A percentile compares a stretch with the other conserved stretches of the same genome.
Evolutionary conservation across 768 basidiomycete genomes (phyloP).

Genomic region (Mrakia gelida): DNA sequence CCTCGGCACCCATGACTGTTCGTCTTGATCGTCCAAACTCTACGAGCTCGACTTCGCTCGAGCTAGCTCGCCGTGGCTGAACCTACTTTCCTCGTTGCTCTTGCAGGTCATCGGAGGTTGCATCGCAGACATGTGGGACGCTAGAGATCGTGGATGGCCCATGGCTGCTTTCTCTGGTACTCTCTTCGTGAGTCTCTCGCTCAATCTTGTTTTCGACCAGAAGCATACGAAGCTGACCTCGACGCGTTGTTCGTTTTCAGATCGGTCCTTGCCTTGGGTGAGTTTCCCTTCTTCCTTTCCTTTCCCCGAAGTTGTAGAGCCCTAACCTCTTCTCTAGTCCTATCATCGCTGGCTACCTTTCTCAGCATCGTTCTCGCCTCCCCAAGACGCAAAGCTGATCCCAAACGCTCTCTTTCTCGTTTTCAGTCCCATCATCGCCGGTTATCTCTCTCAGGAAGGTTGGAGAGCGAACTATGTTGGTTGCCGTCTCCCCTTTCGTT

Average conservation of each 20-base stretch:
- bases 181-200: conserved; percentile 34
- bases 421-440: conserved; percentile 17
- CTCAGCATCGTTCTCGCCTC: too few relatives aligned
- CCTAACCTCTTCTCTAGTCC: too few relatives aligned
- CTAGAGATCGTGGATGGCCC: conserved; percentile 39
- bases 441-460: conserved; percentile 9
- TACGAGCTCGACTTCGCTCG: conserved; percentile 17
- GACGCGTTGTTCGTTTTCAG: not conserved
- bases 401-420: too few relatives aligned
- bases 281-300: too few relatives aligned
- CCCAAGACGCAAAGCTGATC: too few relatives aligned
- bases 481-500: too few relatives aligned
- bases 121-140: conserved; percentile 37
- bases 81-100: conserved; percentile 38
- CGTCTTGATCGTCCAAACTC: conserved; percentile 32
- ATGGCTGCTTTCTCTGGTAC: conserved; percentile 41
- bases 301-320: too few relatives aligned
- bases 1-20: conserved; percentile 39
- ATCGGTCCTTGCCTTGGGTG: not conserved
- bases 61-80: conserved; percentile 35
- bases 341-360: too few relatives aligned
- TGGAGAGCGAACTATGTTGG: conserved; percentile 17
- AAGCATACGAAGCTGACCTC: too few relatives aligned
- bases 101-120: conserved; percentile 32
- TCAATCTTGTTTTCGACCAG: not conserved